Percentiles rank a stretch among this genome's conserved stretches.
phyloP scores from a whole-genome alignment of 169 alveolate genomes.

The Theileria orientalis region DNA sequence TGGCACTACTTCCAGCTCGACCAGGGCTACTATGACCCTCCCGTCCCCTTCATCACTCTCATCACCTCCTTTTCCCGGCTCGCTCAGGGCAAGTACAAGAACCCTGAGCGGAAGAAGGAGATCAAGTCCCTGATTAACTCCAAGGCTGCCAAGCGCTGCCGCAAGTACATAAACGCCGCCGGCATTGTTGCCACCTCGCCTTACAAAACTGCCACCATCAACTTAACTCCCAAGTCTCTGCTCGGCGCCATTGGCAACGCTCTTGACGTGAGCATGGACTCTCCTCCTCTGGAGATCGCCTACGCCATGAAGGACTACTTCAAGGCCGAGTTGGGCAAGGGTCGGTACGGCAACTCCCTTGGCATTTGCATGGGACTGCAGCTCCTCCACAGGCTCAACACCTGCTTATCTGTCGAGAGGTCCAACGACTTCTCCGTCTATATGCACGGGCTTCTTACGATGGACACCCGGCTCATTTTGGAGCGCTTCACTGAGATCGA shows the following conservation, averaged over 20 bases:
- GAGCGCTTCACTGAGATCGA: conserved; percentile 20
- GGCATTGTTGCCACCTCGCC: conserved; percentile 44
- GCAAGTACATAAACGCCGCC: conserved; percentile 61
- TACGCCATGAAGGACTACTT: conserved; percentile 40
- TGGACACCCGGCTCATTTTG: conserved; percentile 38
- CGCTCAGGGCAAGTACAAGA: conserved; percentile 41
- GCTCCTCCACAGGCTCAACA: conserved; percentile 43
- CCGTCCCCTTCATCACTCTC: conserved; percentile 41
- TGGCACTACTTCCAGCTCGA: conserved; percentile 49
- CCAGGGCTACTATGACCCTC: conserved; percentile 46
- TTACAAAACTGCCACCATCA: conserved; percentile 37
- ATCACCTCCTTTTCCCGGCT: conserved; percentile 54
- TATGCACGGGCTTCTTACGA: conserved; percentile 31
- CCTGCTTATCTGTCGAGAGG: conserved; percentile 48
- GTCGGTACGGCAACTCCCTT: conserved; percentile 37
- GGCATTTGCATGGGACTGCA: conserved; percentile 57
- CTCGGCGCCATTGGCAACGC: conserved; percentile 63
- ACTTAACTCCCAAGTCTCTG: conserved; percentile 39
- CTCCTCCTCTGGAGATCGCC: conserved; percentile 38
- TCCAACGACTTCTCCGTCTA: conserved; percentile 56
- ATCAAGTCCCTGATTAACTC: conserved; percentile 45
- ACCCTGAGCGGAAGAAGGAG: conserved; percentile 16
- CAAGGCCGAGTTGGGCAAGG: conserved; percentile 15
- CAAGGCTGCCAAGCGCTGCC: conserved; percentile 40
- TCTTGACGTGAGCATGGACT: conserved; percentile 47